Evolutionary conservation across 352 stramenopile genomes (phyloP).

Genomic region (Phytophthora fragariaefolia): DNA sequence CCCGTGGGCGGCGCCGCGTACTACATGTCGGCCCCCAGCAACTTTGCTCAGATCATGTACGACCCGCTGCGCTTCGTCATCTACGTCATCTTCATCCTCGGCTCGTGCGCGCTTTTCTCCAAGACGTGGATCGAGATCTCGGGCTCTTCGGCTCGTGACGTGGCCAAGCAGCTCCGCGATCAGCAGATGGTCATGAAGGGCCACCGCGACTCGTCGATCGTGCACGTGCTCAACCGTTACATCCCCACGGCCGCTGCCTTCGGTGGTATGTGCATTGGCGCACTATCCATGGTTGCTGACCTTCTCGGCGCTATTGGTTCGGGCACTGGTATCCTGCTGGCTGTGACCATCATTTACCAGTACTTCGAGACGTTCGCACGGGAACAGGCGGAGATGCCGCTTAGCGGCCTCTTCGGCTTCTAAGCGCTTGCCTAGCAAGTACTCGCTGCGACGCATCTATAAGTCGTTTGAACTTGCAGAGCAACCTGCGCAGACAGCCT

Average conservation of each 20-base stretch:
- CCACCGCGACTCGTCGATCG: constrained; percentile 97
- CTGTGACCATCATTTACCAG: constrained; percentile 99
- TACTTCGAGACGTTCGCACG: constrained; percentile 99
- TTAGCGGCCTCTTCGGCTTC: constrained; percentile 86
- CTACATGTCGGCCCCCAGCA: constrained; percentile 97
- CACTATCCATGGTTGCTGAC: constrained; percentile 98
- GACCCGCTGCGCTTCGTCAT: constrained; percentile 99
- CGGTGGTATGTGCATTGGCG: constrained; percentile 99
- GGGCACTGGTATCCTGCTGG: constrained; percentile 98
- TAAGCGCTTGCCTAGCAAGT: constrained; percentile 43
- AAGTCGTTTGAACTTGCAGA: constrained; percentile 10
- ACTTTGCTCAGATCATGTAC: constrained; percentile 97
- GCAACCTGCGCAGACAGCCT: constrained; percentile 10
- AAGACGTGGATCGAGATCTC: constrained; percentile 99
- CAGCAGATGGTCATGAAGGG: constrained; percentile 99
- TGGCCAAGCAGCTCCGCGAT: constrained; percentile 98
- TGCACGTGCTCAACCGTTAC: constrained; percentile 99
- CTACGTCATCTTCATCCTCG: constrained; percentile 99
- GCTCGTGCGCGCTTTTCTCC: constrained; percentile 98
- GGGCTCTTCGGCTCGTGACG: constrained; percentile 96
- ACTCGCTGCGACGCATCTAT: constrained; percentile 22
- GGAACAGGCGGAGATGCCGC: constrained; percentile 89
- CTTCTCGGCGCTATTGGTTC: constrained; percentile 98
- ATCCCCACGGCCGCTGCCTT: constrained; percentile 99
- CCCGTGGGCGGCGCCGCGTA: constrained; percentile 97